Evolutionary conservation across 805 yeast species (phyloP).

Genomic region (Candida corydali): DNA sequence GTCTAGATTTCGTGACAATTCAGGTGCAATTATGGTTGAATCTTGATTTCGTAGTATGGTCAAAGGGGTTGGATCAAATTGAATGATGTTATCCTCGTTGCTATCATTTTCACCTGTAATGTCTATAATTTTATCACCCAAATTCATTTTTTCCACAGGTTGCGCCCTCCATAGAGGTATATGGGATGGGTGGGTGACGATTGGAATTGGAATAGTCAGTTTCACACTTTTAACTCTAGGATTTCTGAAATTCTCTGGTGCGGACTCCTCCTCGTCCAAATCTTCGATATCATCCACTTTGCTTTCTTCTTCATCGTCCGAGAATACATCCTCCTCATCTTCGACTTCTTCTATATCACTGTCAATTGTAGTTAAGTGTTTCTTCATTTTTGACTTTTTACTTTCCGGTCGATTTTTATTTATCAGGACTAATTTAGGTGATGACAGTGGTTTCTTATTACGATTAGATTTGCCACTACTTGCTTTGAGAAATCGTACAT

Average conservation of each 20-base stretch:
- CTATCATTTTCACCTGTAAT: constrained; percentile 9
- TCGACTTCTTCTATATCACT: constrained; percentile 3
- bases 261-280: neutral
- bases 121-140: constrained; percentile 11
- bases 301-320: constrained; percentile 8
- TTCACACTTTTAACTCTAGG: constrained; percentile 20
- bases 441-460: neutral
- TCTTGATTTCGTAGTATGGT: constrained; percentile 16
- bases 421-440: neutral
- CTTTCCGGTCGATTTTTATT: neutral
- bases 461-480: neutral
- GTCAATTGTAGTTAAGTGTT: neutral
- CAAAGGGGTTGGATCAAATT: constrained; percentile 26
- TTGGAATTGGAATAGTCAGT: constrained; percentile 30
- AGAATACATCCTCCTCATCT: constrained; percentile 4
- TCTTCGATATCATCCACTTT: constrained; percentile 6
- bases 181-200: constrained; percentile 43
- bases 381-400: neutral
- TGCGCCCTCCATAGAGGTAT: constrained; percentile 33
- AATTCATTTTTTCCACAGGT: constrained; percentile 9
- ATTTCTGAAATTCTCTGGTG: neutral
- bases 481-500: neutral
- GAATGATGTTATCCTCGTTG: constrained; percentile 16
- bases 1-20: constrained; percentile 21
- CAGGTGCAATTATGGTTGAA: constrained; percentile 19